phyloP scores from a whole-genome alignment of 2,329 filamentous ascomycete species.

The Penicillium nordicum region DNA sequence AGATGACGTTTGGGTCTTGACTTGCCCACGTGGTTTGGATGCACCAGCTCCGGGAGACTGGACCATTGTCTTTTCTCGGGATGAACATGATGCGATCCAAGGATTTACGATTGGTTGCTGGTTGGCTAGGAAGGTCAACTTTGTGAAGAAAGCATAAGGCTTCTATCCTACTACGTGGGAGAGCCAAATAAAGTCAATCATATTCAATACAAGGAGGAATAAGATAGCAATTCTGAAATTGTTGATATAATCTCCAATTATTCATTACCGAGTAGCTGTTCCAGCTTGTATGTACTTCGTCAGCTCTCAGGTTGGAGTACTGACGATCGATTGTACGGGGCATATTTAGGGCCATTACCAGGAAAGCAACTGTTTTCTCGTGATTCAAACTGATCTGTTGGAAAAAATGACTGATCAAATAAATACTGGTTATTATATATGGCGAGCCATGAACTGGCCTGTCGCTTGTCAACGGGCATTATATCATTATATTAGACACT shows the following conservation, averaged over 20 bases:
- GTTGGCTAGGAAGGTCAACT: constrained; percentile 34
- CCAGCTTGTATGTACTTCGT: too few relatives aligned
- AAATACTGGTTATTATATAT: too few relatives aligned
- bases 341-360: too few relatives aligned
- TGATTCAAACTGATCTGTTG: too few relatives aligned
- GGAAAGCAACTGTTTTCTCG: too few relatives aligned
- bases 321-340: too few relatives aligned
- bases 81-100: constrained; percentile 21
- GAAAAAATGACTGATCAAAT: too few relatives aligned
- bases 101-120: constrained; percentile 41
- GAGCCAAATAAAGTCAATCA: not conserved
- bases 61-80: constrained; percentile 40
- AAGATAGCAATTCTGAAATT: too few relatives aligned
- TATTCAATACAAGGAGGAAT: not conserved
- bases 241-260: not conserved
- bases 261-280: too few relatives aligned
- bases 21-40: constrained; percentile 42
- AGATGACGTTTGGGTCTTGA: constrained; percentile 40
- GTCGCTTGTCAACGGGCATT: not conserved
- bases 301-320: too few relatives aligned
- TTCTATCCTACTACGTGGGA: not conserved
- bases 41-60: constrained; percentile 44
- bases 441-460: not conserved
- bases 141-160: constrained; percentile 8
- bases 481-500: not conserved